Conservation (phyloP, 176 grass and related monocot genomes). For the Aechmea fasciata region DNA sequence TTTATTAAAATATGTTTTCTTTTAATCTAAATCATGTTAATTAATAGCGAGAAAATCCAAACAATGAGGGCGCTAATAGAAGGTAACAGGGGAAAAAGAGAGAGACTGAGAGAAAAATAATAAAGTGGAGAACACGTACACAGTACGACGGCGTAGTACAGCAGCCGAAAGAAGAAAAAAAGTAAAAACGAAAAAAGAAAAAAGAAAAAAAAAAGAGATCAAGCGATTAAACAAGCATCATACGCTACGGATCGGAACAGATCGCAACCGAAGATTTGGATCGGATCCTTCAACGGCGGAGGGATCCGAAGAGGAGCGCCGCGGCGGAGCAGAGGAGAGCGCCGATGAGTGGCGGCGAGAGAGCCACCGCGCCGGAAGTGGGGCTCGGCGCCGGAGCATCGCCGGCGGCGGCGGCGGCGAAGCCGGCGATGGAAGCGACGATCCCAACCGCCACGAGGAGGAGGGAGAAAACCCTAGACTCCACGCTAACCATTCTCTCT, state of each 20-base stretch:
- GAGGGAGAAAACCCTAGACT: neutral
- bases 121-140: no score
- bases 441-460: neutral
- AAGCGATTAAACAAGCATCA: no score
- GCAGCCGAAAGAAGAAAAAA: no score
- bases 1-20: no score
- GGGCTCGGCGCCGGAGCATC: constrained; percentile 15
- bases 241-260: neutral
- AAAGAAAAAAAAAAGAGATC: neutral
- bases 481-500: neutral
- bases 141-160: no score
- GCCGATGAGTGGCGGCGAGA: neutral
- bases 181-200: no score
- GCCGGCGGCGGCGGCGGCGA: neutral
- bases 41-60: no score
- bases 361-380: neutral
- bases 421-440: neutral
- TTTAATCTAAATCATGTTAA: no score
- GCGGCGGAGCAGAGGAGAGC: neutral
- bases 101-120: no score
- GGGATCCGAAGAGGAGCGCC: constrained; percentile 8
- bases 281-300: constrained; percentile 13
- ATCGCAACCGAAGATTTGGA: neutral
- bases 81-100: no score
- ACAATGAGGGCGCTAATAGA: no score